A percentile compares a stretch with the other conserved stretches of the same genome.
phyloP scores from a whole-genome alignment of 345 rosid genomes.

The Eucalyptus sp. region DNA sequence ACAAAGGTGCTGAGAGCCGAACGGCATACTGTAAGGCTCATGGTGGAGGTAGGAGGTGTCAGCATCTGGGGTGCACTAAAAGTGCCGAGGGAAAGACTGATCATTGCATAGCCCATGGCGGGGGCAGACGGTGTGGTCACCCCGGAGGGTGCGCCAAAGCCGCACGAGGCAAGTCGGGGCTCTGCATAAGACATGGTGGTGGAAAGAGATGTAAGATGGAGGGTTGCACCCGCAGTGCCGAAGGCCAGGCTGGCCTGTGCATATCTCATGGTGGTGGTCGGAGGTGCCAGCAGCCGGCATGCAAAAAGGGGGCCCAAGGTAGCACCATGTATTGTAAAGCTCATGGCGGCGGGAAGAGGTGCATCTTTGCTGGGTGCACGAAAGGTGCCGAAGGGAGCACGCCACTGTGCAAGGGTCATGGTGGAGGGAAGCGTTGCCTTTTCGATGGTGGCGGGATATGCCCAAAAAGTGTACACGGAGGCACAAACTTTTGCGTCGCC shows the following conservation, averaged over 20 bases:
- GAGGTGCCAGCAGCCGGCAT: constrained; percentile 54
- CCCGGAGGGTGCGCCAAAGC: constrained; percentile 71
- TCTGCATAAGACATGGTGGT: constrained; percentile 92
- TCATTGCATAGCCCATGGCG: constrained; percentile 86
- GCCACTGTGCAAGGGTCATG: constrained; percentile 89
- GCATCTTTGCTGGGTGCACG: constrained; percentile 81
- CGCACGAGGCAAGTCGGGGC: constrained; percentile 92
- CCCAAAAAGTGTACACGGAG: constrained; percentile 94
- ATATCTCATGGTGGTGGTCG: constrained; percentile 97
- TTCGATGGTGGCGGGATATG: constrained; percentile 92
- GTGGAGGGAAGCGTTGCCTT: constrained; percentile 94
- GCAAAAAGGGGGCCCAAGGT: constrained; percentile 93
- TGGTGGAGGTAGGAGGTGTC: constrained; percentile 94
- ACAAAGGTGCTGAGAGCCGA: constrained; percentile 87
- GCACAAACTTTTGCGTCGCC: constrained; percentile 88
- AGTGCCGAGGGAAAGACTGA: constrained; percentile 96
- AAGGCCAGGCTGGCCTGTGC: constrained; percentile 92
- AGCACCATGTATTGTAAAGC: constrained; percentile 91
- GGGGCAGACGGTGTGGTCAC: constrained; percentile 79
- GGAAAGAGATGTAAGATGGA: constrained; percentile 87
- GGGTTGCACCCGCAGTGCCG: constrained; percentile 82
- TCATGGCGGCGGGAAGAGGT: constrained; percentile 94
- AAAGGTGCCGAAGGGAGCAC: constrained; percentile 98
- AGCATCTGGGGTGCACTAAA: constrained; percentile 88
- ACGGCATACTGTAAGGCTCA: constrained; percentile 94